These are phyloP conservation scores for Immersiella caudata DNA, from an alignment of 495 filamentous ascomycete genomes.

Conservation along the genomic window DNA sequence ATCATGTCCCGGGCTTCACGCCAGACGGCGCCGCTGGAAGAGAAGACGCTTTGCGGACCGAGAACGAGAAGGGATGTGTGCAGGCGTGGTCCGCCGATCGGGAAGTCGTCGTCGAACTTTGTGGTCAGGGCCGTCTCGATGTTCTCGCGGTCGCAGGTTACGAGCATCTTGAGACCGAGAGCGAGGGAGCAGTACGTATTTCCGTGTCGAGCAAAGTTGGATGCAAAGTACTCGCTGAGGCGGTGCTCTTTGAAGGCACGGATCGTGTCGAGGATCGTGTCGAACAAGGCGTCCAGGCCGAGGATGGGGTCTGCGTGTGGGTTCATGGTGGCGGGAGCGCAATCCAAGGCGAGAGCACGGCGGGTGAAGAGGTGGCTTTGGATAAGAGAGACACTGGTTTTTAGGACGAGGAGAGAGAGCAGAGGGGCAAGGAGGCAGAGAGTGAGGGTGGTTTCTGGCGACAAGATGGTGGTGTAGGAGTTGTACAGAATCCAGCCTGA, in stretches of 20 bases:
- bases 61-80: slow-evolving; percentile 38
- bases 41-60: slow-evolving; percentile 62
- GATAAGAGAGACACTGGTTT: slow-evolving; percentile 16
- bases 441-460: background rate
- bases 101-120: slow-evolving; percentile 68
- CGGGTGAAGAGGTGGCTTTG: slow-evolving; percentile 15
- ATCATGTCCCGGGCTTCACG: slow-evolving; percentile 51
- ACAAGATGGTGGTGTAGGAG: background rate
- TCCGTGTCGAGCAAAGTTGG: slow-evolving; percentile 29
- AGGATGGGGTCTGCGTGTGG: slow-evolving; percentile 48
- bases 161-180: slow-evolving; percentile 38
- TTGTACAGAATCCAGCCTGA: slow-evolving; percentile 1
- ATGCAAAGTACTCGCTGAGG: slow-evolving; percentile 31
- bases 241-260: slow-evolving; percentile 32
- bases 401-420: slow-evolving; percentile 13
- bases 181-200: slow-evolving; percentile 38
- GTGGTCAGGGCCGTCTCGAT: slow-evolving; percentile 69
- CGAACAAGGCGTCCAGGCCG: slow-evolving; percentile 45
- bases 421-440: background rate
- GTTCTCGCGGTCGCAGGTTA: slow-evolving; percentile 74
- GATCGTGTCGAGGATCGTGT: slow-evolving; percentile 31
- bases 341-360: slow-evolving; percentile 25
- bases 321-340: slow-evolving; percentile 28
- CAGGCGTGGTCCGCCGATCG: slow-evolving; percentile 38
- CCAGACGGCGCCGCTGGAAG: slow-evolving; percentile 70